These are phyloP conservation scores for Rhodotorula sp. DNA, from an alignment of 1,284 basidiomycete species.

Conservation along the genomic window DNA sequence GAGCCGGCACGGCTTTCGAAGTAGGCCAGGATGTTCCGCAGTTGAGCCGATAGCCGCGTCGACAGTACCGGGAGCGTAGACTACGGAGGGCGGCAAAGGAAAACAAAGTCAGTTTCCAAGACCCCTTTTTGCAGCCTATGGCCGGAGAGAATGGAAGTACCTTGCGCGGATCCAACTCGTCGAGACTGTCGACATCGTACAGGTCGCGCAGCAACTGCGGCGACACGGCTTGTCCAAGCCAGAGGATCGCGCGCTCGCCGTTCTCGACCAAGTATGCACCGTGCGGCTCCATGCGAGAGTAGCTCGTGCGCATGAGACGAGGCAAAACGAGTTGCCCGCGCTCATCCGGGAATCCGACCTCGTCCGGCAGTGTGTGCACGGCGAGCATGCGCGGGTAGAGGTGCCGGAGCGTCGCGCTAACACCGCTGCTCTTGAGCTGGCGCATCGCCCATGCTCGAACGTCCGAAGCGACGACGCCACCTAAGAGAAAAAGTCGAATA, in stretches of 20 bases:
- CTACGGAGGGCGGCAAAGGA: conserved; percentile 50
- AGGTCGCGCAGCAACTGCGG: conserved; percentile 81
- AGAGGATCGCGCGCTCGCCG: conserved; percentile 84
- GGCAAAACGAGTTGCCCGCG: conserved; percentile 65
- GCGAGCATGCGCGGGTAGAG: conserved; percentile 89
- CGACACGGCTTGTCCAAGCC: conserved; percentile 81
- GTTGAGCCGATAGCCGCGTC: conserved; percentile 77
- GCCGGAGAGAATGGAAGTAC: conserved; percentile 54
- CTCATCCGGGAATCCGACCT: conserved; percentile 67
- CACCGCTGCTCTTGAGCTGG: conserved; percentile 67
- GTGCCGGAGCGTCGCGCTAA: conserved; percentile 69
- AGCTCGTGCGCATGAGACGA: conserved; percentile 76
- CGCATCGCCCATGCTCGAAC: conserved; percentile 86
- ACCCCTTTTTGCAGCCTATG: too few relatives aligned
- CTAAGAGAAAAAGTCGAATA: conserved; percentile 5
- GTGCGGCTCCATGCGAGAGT: conserved; percentile 83
- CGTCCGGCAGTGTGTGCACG: conserved; percentile 77
- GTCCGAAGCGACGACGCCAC: conserved; percentile 72
- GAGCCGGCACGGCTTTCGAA: conserved; percentile 65
- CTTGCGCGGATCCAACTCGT: conserved; percentile 69
- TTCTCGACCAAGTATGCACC: conserved; percentile 95
- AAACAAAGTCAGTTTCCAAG: background rate
- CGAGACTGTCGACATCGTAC: conserved; percentile 78
- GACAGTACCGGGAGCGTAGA: conserved; percentile 70
- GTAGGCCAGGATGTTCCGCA: conserved; percentile 76